Percentiles rank a stretch among this genome's conserved stretches.
Conservation (phyloP, 2,329 filamentous ascomycete species). For the Trichoderma gracile region DNA sequence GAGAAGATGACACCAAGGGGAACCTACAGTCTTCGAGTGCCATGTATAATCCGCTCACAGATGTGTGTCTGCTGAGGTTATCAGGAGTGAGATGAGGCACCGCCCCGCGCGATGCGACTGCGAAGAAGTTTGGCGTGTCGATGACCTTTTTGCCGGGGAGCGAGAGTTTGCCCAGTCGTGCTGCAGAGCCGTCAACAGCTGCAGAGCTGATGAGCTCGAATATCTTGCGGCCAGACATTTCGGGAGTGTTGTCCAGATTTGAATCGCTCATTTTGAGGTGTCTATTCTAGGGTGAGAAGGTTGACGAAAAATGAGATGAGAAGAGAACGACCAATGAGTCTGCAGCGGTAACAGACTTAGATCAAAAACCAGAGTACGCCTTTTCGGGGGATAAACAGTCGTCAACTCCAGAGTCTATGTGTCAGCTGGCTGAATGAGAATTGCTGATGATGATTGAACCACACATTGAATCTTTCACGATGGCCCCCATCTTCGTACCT, state of each 20-base stretch:
- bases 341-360: neutral
- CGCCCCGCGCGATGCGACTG: slow-evolving; percentile 76
- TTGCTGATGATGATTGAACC: neutral
- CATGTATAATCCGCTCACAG: slow-evolving; percentile 71
- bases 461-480: neutral
- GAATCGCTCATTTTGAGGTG: slow-evolving; percentile 37
- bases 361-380: neutral
- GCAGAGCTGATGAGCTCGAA: slow-evolving; percentile 52
- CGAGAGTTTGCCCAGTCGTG: slow-evolving; percentile 68
- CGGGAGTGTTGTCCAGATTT: slow-evolving; percentile 28
- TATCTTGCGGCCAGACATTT: slow-evolving; percentile 34
- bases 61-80: slow-evolving; percentile 65
- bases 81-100: slow-evolving; percentile 90
- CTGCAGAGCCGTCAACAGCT: slow-evolving; percentile 44
- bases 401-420: neutral
- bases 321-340: neutral
- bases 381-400: neutral
- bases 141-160: slow-evolving; percentile 65
- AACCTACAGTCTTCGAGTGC: slow-evolving; percentile 88
- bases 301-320: neutral
- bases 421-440: neutral
- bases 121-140: slow-evolving; percentile 80
- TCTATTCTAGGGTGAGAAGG: slow-evolving; percentile 9
- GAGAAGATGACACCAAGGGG: accelerated
- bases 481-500: neutral